phyloP scores from a whole-genome alignment of 2,329 filamentous ascomycete genomes.

The Alternaria infectoria region DNA sequence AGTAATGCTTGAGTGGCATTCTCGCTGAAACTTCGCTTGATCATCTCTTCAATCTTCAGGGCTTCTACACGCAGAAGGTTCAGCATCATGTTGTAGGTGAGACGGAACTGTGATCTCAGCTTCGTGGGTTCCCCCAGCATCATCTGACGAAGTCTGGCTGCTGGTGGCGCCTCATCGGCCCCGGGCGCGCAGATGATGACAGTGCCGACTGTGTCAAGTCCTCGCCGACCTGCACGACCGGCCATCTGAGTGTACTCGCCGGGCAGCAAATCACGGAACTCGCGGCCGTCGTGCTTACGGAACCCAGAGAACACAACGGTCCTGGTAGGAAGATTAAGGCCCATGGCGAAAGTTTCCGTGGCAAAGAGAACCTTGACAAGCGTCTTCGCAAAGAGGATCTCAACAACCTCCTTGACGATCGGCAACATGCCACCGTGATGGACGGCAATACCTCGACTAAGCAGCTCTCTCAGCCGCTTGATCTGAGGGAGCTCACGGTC shows the following conservation, averaged over 20 bases:
- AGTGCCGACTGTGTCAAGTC: constrained; percentile 88
- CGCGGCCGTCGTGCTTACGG: constrained; percentile 92
- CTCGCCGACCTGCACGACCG: constrained; percentile 88
- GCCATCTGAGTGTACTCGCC: constrained; percentile 99
- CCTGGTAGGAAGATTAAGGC: constrained; percentile 90
- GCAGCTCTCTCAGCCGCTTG: constrained; percentile 80
- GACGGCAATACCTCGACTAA: constrained; percentile 89
- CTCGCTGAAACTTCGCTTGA: constrained; percentile 98
- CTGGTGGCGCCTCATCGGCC: constrained; percentile 86
- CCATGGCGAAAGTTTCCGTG: constrained; percentile 99
- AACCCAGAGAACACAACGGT: constrained; percentile 98
- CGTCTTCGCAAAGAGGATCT: constrained; percentile 93
- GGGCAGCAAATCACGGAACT: constrained; percentile 87
- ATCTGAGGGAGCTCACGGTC: constrained; percentile 93
- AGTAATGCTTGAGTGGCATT: constrained; percentile 94
- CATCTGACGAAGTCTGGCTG: constrained; percentile 84
- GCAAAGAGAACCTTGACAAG: constrained; percentile 97
- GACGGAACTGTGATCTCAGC: constrained; percentile 89
- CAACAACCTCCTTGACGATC: constrained; percentile 97
- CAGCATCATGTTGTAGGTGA: constrained; percentile 99
- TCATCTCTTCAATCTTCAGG: constrained; percentile 99
- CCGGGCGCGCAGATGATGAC: constrained; percentile 89
- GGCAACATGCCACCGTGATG: constrained; percentile 94
- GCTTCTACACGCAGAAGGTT: constrained; percentile 95
- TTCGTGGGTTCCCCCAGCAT: constrained; percentile 96